phyloP scores from a whole-genome alignment of 2,329 filamentous ascomycete species.

The Arthrobotrys musiformis region DNA sequence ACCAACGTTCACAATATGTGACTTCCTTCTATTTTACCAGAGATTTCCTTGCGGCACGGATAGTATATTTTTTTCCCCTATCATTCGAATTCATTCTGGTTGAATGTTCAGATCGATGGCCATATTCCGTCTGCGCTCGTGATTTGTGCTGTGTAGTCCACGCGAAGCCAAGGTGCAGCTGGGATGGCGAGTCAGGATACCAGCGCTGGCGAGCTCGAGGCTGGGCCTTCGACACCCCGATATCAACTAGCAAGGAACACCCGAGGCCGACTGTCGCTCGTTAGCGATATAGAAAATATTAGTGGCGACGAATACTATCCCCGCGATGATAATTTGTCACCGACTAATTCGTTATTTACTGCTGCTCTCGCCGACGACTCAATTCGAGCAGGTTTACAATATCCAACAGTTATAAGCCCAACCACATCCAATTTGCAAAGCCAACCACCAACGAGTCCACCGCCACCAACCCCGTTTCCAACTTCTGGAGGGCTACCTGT shows the following conservation, averaged over 20 bases:
- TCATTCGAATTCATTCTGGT: background rate
- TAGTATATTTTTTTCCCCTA: background rate
- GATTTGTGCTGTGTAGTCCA: conserved; percentile 11
- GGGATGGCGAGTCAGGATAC: conserved; percentile 30
- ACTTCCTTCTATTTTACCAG: background rate
- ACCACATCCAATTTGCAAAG: conserved; percentile 3
- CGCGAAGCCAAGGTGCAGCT: background rate
- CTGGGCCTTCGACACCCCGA: conserved; percentile 33
- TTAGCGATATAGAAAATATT: conserved; percentile 45
- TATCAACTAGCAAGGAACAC: conserved; percentile 20
- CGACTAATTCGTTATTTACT: conserved; percentile 18
- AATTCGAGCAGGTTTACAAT: conserved; percentile 7
- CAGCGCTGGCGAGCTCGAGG: conserved; percentile 22
- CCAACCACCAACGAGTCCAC: background rate
- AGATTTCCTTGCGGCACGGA: background rate
- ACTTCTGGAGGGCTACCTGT: conserved; percentile 30
- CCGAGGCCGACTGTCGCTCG: conserved; percentile 37
- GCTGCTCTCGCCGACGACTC: conserved; percentile 15
- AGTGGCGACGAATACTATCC: conserved; percentile 29
- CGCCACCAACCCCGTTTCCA: conserved; percentile 16
- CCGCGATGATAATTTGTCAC: conserved; percentile 9
- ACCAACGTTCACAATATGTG: background rate
- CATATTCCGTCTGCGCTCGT: conserved; percentile 8
- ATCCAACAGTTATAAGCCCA: conserved; percentile 22
- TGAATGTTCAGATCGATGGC: conserved; percentile 33